These are phyloP conservation scores for Emmonsiellopsis sp. DNA, from an alignment of 2,329 filamentous ascomycete species.

Conservation along the genomic window DNA sequence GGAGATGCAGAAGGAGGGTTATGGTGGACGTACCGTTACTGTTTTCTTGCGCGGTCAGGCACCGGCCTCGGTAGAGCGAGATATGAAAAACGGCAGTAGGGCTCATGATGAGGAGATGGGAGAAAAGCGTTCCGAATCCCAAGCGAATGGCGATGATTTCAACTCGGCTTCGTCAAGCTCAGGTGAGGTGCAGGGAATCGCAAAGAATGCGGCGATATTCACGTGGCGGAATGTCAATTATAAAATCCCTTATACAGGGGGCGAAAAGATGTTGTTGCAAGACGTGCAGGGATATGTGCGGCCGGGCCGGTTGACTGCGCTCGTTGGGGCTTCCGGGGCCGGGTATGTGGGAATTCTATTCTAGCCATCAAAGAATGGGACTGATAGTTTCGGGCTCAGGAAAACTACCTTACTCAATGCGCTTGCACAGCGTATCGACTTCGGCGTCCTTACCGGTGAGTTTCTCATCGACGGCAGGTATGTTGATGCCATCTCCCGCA, in stretches of 20 bases:
- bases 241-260: conserved; percentile 40
- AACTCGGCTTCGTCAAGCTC: conserved; percentile 16
- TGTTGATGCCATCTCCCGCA: conserved; percentile 5
- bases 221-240: conserved; percentile 86
- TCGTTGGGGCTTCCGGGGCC: conserved; percentile 68
- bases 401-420: conserved; percentile 41
- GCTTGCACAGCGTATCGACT: conserved; percentile 36
- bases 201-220: conserved; percentile 60
- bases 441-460: conserved; percentile 34
- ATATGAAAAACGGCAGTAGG: conserved; percentile 42
- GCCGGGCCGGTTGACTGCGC: conserved; percentile 65
- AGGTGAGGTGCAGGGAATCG: conserved; percentile 40
- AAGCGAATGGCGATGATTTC: conserved; percentile 12
- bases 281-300: conserved; percentile 63
- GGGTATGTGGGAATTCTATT: conserved; percentile 19
- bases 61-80: conserved; percentile 47
- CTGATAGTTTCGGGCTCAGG: conserved; percentile 15
- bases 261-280: conserved; percentile 42
- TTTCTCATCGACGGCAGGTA: conserved; percentile 38
- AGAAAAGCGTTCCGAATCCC: conserved; percentile 15
- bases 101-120: conserved; percentile 44
- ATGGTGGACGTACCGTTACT: conserved; percentile 70
- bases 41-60: conserved; percentile 62
- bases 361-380: not conserved
- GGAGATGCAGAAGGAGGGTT: conserved; percentile 67